Percentiles rank a stretch among this genome's conserved stretches.
These are phyloP conservation scores for Sonneratia caseolaris DNA, from an alignment of 345 rosid genomes.

Conservation along the genomic window DNA sequence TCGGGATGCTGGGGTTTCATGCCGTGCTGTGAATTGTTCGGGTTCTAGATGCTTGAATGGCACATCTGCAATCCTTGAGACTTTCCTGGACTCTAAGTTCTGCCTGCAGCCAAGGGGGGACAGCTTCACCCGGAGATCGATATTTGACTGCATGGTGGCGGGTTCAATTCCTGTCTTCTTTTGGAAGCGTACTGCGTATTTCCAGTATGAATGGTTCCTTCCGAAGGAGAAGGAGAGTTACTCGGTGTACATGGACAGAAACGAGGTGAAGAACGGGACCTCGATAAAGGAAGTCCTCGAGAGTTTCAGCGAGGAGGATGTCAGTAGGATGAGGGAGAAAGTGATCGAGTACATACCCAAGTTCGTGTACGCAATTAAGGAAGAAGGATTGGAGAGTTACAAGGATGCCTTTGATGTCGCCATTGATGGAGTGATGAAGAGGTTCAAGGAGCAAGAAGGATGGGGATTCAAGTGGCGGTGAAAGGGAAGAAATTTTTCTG, in stretches of 20 bases:
- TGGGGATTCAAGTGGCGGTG: slow-evolving; percentile 60
- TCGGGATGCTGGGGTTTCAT: slow-evolving; percentile 33
- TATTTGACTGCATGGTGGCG: slow-evolving; percentile 92
- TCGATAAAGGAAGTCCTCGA: slow-evolving; percentile 53
- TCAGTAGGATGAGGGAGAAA: slow-evolving; percentile 60
- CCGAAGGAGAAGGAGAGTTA: slow-evolving; percentile 55
- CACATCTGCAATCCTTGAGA: slow-evolving; percentile 56
- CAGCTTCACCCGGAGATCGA: slow-evolving; percentile 85
- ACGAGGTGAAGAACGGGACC: slow-evolving; percentile 61
- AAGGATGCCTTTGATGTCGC: slow-evolving; percentile 92
- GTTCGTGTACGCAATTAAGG: slow-evolving; percentile 53
- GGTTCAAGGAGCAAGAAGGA: slow-evolving; percentile 64
- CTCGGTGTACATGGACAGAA: slow-evolving; percentile 76
- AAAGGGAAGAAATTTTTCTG: neutral
- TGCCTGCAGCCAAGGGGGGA: slow-evolving; percentile 95
- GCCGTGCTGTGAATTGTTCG: slow-evolving; percentile 58
- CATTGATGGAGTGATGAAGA: slow-evolving; percentile 66
- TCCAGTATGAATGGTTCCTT: slow-evolving; percentile 90
- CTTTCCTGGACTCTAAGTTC: slow-evolving; percentile 71
- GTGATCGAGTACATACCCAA: slow-evolving; percentile 69
- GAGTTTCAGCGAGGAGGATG: slow-evolving; percentile 48
- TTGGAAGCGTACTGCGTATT: slow-evolving; percentile 82
- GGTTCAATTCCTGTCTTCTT: slow-evolving; percentile 95
- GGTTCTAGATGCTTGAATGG: slow-evolving; percentile 61
- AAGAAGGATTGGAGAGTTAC: slow-evolving; percentile 47